phyloP scores from a whole-genome alignment of 2,329 filamentous ascomycete genomes.

The Tolypocladium ophioglossoides region DNA sequence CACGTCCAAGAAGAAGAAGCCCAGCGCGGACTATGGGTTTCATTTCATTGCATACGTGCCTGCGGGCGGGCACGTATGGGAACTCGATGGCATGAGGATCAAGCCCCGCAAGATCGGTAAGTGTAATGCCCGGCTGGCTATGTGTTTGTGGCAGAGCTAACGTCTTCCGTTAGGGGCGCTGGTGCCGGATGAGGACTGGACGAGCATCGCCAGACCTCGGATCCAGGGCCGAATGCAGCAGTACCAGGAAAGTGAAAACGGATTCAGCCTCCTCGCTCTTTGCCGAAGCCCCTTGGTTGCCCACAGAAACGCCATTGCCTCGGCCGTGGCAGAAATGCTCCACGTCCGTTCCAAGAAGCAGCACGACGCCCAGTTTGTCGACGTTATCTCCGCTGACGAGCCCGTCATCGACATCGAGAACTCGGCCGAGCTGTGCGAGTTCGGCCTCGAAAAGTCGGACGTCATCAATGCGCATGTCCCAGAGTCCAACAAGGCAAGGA shows the following conservation, averaged over 20 bases:
- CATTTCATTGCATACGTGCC: slow-evolving; percentile 90
- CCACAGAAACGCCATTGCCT: slow-evolving; percentile 35
- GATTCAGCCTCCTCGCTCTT: slow-evolving; percentile 71
- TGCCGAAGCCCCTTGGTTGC: slow-evolving; percentile 52
- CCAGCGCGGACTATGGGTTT: slow-evolving; percentile 52
- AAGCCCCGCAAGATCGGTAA: slow-evolving; percentile 42
- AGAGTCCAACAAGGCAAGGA: slow-evolving; percentile 5
- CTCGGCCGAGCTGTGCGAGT: slow-evolving; percentile 16
- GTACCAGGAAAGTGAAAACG: slow-evolving; percentile 52
- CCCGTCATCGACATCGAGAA: slow-evolving; percentile 12
- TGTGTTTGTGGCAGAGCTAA: neutral
- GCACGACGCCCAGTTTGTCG: slow-evolving; percentile 8
- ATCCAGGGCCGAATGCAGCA: slow-evolving; percentile 59
- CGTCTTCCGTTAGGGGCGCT: slow-evolving; percentile 9
- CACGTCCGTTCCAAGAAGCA: slow-evolving; percentile 23
- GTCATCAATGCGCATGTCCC: slow-evolving; percentile 13
- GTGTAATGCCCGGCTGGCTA: neutral
- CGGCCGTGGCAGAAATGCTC: slow-evolving; percentile 27
- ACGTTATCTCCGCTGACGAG: slow-evolving; percentile 11
- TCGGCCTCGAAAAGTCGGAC: slow-evolving; percentile 15
- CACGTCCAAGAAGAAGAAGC: slow-evolving; percentile 23
- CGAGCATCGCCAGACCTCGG: slow-evolving; percentile 49
- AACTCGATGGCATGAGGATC: slow-evolving; percentile 73
- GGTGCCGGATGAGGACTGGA: slow-evolving; percentile 43
- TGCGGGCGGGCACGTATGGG: slow-evolving; percentile 65